Percentiles rank a stretch among this genome's conserved stretches.
phyloP scores from a whole-genome alignment of 2,329 filamentous ascomycete species.

The Hysterium pulicare region DNA sequence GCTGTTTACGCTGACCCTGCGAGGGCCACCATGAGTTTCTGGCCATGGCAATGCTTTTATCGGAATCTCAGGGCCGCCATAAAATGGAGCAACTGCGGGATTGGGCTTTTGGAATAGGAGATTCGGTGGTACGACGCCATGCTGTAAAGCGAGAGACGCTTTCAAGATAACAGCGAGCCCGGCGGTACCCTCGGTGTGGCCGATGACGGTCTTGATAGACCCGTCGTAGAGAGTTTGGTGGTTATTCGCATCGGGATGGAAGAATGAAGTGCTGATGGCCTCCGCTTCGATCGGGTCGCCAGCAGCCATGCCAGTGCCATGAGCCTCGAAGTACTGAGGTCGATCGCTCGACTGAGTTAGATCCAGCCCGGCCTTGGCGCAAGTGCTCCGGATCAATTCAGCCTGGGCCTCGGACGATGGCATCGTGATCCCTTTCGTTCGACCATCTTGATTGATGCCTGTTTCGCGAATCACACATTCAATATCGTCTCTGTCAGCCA shows the following conservation, averaged over 20 bases:
- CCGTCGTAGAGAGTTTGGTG: constrained; percentile 14
- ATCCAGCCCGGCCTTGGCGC: constrained; percentile 27
- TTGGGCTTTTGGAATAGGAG: constrained; percentile 8
- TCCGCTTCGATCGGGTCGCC: constrained; percentile 10
- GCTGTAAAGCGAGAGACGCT: constrained; percentile 13
- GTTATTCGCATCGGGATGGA: constrained; percentile 17
- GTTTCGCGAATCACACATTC: constrained; percentile 36
- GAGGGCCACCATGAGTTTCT: constrained; percentile 17
- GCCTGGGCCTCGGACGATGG: constrained; percentile 51
- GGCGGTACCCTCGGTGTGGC: constrained; percentile 12
- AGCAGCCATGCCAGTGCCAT: constrained; percentile 57
- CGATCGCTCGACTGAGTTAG: constrained; percentile 8
- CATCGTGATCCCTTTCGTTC: constrained; percentile 48
- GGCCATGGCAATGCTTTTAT: neutral
- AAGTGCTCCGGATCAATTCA: constrained; percentile 31
- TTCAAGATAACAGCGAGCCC: constrained; percentile 13
- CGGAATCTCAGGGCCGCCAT: constrained; percentile 4
- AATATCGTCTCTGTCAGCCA: constrained; percentile 52
- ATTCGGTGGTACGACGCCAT: constrained; percentile 11
- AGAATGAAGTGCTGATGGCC: neutral
- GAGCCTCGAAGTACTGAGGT: constrained; percentile 8
- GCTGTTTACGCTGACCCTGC: neutral
- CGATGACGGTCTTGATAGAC: constrained; percentile 14
- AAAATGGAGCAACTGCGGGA: neutral
- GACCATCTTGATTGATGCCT: constrained; percentile 46